Base-by-base conservation (phyloP, 2,329 filamentous ascomycete species). In the Blastomyces emzantsi region DNA sequence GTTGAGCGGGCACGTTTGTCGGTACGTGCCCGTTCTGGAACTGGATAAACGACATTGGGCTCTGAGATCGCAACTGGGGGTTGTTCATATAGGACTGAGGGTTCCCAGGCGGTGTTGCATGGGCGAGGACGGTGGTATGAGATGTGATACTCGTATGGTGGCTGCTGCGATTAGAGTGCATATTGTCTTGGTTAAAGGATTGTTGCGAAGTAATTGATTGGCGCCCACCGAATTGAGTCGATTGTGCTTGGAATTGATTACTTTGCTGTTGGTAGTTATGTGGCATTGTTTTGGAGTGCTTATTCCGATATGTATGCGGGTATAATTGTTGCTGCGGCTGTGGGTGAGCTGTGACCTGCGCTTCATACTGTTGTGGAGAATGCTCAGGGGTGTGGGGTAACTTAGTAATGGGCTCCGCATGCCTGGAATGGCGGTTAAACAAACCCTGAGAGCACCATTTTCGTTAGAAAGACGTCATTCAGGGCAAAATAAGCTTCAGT, bases 361-460 rank as follows among this genome's bases (percentile, higher is more conserved):
- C 13, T 57, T 57, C 55, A n/a, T 57, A 39, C 19, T 36, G 45
- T 9, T 61, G 45, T 54, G 60, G 19, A 47, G 58, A 25, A 60
- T 28, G 36, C 22, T 41, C 36, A 22, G 58, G 73, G 8, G 64
- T 66, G 25, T 47, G 41, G 22, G 57, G 25, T 22, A n/a, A n/a
- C 15, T 11, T 17, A 30, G 36, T n/a, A 33, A 17, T 9, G 25
- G 57, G 28, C 15, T 60, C 25, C 3, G 39, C 25, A 17, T 15
- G n/a, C 30, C 28, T 60, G 17, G 39, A 47, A 47, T 47, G 39
- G 41, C 57, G 57, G 41, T 47, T 60, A 25, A 60, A 60, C 25
- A 60, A 19, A 19, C 57, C 57, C 57, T 60, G 45, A 19, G 5
- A 22, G 6, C 5, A 47, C 9, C 1, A 5, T 47, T 33, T 11